Evolutionary conservation across 768 basidiomycete species (phyloP).

Genomic region (Paxillus involutus): DNA sequence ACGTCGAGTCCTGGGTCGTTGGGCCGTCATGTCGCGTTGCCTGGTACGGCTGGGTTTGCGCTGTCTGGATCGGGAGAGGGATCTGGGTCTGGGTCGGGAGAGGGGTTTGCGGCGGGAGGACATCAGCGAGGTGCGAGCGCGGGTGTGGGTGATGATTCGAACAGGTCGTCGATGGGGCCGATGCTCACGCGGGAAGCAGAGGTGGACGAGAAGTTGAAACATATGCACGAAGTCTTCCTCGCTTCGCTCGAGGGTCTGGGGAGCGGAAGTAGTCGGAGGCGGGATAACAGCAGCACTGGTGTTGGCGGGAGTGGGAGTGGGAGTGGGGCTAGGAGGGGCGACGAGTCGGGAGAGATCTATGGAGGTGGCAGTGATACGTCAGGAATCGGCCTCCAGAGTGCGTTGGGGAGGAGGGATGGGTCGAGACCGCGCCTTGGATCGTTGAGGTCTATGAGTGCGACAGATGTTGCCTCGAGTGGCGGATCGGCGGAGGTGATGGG

Average conservation of each 20-base stretch:
- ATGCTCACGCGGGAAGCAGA: constrained; percentile 67
- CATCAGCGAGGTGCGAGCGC: constrained; percentile 16
- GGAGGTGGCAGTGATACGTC: neutral
- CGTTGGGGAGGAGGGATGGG: neutral
- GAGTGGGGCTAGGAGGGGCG: constrained; percentile 8
- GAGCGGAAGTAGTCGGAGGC: constrained; percentile 31
- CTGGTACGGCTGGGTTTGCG: neutral
- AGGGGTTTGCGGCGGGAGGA: constrained; percentile 19
- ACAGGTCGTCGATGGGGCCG: constrained; percentile 37
- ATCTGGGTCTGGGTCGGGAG: constrained; percentile 9
- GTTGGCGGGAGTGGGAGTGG: constrained; percentile 12
- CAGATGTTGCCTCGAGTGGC: constrained; percentile 19
- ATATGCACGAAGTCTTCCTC: constrained; percentile 70
- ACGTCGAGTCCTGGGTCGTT: constrained; percentile 7
- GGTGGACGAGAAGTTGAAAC: constrained; percentile 60
- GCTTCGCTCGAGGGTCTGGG: constrained; percentile 63
- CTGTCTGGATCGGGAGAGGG: constrained; percentile 4
- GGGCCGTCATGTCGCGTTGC: constrained; percentile 1
- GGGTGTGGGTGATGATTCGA: constrained; percentile 20
- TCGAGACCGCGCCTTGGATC: constrained; percentile 20
- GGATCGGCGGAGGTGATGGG: constrained; percentile 21
- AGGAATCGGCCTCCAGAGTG: neutral
- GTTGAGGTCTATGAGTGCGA: constrained; percentile 22
- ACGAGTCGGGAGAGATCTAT: neutral
- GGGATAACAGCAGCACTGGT: constrained; percentile 10